Conservation (phyloP, 345 rosid genomes). For the Anastatica hierochuntica region DNA sequence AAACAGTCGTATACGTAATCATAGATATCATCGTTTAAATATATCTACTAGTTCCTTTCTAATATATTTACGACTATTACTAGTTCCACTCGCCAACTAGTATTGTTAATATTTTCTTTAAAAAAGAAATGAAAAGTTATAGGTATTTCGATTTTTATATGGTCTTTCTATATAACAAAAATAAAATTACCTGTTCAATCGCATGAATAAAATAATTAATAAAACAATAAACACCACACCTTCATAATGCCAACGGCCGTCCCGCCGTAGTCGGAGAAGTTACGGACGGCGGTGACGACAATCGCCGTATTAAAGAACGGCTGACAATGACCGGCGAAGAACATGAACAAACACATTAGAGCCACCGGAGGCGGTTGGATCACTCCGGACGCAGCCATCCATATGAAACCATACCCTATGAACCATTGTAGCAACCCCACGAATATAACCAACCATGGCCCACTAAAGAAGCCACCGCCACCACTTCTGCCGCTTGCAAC, state of each 20-base stretch:
- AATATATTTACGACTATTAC: too few relatives aligned
- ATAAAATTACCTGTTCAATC: too few relatives aligned
- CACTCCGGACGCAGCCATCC: slow-evolving; percentile 80
- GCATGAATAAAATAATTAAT: too few relatives aligned
- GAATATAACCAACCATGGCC: slow-evolving; percentile 67
- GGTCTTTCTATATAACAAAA: too few relatives aligned
- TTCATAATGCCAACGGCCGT: slow-evolving; percentile 84
- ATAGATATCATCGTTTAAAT: too few relatives aligned
- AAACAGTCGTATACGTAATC: too few relatives aligned
- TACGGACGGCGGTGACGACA: slow-evolving; percentile 64
- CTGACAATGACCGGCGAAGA: slow-evolving; percentile 64
- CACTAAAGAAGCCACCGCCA: slow-evolving; percentile 18
- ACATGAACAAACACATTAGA: slow-evolving; percentile 67
- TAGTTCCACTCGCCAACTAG: too few relatives aligned
- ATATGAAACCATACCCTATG: slow-evolving; percentile 59
- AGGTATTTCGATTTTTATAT: too few relatives aligned
- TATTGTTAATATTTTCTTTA: too few relatives aligned
- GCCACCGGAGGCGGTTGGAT: slow-evolving; percentile 54
- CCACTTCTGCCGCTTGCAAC: slow-evolving; percentile 30
- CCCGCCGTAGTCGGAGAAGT: slow-evolving; percentile 62
- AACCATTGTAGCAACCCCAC: slow-evolving; percentile 65
- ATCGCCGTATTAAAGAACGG: slow-evolving; percentile 64
- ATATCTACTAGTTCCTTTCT: too few relatives aligned
- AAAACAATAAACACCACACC: too few relatives aligned
- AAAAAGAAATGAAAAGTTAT: too few relatives aligned